phyloP scores from a whole-genome alignment of 805 yeast genomes.

The Sugiyamaella valdiviana region DNA sequence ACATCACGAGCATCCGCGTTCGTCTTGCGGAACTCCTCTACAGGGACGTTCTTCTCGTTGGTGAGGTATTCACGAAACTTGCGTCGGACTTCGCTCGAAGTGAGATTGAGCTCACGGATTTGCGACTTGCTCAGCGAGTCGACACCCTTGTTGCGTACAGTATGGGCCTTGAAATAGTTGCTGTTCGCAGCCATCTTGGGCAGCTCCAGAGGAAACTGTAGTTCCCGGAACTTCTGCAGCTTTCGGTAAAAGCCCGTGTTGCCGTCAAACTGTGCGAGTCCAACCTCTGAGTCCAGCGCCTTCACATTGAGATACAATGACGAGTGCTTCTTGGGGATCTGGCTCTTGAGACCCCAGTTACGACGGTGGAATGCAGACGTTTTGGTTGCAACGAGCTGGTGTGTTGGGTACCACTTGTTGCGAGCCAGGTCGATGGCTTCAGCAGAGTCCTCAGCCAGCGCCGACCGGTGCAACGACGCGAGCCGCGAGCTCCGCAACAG shows the following conservation, averaged over 20 bases:
- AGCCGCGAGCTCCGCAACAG: constrained; percentile 12
- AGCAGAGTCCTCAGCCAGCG: background rate
- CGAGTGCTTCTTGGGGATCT: constrained; percentile 25
- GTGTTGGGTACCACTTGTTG: constrained; percentile 20
- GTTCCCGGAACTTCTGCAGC: constrained; percentile 26
- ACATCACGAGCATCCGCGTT: constrained; percentile 6
- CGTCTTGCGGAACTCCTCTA: constrained; percentile 6
- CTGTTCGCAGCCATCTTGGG: constrained; percentile 6
- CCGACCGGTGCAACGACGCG: constrained; percentile 4
- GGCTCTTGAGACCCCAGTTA: constrained; percentile 34
- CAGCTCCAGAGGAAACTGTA: constrained; percentile 25
- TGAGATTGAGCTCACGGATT: constrained; percentile 17
- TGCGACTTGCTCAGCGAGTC: constrained; percentile 9
- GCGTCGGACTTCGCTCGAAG: constrained; percentile 14
- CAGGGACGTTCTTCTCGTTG: constrained; percentile 2
- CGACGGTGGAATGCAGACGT: constrained; percentile 29
- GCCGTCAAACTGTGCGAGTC: constrained; percentile 27
- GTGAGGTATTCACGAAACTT: constrained; percentile 11
- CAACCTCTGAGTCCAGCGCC: constrained; percentile 25
- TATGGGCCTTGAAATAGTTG: constrained; percentile 3
- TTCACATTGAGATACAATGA: constrained; percentile 23
- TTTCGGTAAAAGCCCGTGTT: constrained; percentile 24
- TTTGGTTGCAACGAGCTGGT: constrained; percentile 30
- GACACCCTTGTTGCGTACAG: constrained; percentile 8
- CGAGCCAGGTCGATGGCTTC: constrained; percentile 1